Conservation (phyloP, 2,329 filamentous ascomycete genomes). For the Pestalotiopsis sp. region DNA sequence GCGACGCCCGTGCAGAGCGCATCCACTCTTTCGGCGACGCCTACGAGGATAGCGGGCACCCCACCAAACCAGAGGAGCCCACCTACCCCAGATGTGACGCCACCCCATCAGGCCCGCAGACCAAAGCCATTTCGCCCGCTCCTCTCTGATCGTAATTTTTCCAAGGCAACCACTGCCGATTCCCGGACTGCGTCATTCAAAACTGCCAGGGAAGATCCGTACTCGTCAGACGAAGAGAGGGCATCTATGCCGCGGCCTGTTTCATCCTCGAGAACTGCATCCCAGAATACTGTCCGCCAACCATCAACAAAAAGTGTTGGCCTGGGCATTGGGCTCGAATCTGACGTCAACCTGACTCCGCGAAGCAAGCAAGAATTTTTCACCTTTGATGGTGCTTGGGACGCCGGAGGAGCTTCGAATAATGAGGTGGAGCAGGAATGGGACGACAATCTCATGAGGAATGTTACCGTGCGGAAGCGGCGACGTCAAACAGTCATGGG, state of each 20-base stretch:
- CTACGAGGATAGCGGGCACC: slow-evolving; percentile 50
- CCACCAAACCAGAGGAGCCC: slow-evolving; percentile 69
- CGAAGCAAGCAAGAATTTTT: slow-evolving; percentile 51
- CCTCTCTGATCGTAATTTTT: slow-evolving; percentile 50
- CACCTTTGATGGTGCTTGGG: slow-evolving; percentile 64
- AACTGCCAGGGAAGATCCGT: slow-evolving; percentile 69
- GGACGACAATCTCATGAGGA: slow-evolving; percentile 56
- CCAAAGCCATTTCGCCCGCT: slow-evolving; percentile 49
- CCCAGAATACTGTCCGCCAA: slow-evolving; percentile 47
- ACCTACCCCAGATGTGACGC: slow-evolving; percentile 76
- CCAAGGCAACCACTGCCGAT: slow-evolving; percentile 57
- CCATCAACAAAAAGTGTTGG: slow-evolving; percentile 39
- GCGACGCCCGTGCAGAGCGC: slow-evolving; percentile 41
- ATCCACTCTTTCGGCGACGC: slow-evolving; percentile 37
- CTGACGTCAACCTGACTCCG: slow-evolving; percentile 43
- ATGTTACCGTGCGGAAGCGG: slow-evolving; percentile 56
- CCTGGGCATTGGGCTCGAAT: slow-evolving; percentile 45
- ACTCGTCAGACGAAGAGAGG: slow-evolving; percentile 62
- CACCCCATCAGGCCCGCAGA: slow-evolving; percentile 56
- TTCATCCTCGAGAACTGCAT: slow-evolving; percentile 43
- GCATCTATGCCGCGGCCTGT: slow-evolving; percentile 43
- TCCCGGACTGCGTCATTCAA: slow-evolving; percentile 72
- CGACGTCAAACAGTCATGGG: slow-evolving; percentile 32
- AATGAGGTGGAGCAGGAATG: slow-evolving; percentile 56
- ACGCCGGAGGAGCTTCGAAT: slow-evolving; percentile 28